These are phyloP conservation scores for Aureobasidium sp. DNA, from an alignment of 2,329 filamentous ascomycete species.

Conservation along the genomic window DNA sequence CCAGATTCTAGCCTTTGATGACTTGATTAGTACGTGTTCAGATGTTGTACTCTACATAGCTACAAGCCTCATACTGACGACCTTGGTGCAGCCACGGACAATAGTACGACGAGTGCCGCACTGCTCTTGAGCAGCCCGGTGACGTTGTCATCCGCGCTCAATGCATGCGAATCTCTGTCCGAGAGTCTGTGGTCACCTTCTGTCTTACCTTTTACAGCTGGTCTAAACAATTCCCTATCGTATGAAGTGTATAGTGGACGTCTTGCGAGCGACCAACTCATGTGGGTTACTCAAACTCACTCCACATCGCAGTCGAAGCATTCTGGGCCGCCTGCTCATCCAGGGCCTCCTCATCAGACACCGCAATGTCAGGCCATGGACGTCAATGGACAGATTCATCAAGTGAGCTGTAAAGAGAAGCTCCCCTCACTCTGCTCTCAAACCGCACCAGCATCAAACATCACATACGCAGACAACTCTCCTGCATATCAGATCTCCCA, in stretches of 20 bases:
- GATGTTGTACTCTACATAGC: too few species aligned
- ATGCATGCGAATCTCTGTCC: conserved; percentile 11
- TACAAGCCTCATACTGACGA: not conserved
- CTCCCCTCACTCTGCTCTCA: conserved; percentile 19
- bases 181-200: conserved; percentile 15
- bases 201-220: conserved; percentile 10
- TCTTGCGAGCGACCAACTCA: conserved; percentile 13
- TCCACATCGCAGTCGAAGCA: not conserved
- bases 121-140: not conserved
- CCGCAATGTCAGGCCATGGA: conserved; percentile 6
- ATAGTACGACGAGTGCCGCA: conserved; percentile 10
- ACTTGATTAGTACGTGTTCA: not conserved
- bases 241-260: conserved; percentile 17
- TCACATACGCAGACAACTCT: conserved; percentile 15
- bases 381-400: not conserved
- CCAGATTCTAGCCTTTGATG: not conserved
- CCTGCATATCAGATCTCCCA: conserved; percentile 16
- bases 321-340: not conserved
- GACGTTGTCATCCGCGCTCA: not conserved
- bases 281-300: conserved; percentile 13
- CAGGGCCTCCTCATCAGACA: not conserved
- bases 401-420: conserved; percentile 4
- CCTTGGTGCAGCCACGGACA: not conserved
- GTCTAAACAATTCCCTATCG: conserved; percentile 16
- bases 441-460: conserved; percentile 17